Evolutionary conservation across 495 filamentous ascomycete species (phyloP).

Genomic region (Neurospora sp.): DNA sequence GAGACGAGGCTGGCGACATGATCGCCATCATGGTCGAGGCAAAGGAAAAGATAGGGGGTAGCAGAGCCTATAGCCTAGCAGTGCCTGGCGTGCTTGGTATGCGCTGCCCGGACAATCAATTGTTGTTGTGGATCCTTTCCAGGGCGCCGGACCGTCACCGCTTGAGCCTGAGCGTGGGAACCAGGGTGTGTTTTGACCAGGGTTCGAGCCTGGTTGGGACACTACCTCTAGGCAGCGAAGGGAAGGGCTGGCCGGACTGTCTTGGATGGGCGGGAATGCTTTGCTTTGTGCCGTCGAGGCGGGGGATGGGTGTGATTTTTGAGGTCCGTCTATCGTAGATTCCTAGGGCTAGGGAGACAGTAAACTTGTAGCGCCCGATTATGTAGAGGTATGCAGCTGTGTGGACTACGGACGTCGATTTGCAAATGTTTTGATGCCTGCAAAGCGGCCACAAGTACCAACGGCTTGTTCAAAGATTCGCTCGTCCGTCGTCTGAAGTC

Average conservation of each 20-base stretch:
- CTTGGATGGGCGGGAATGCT: neutral
- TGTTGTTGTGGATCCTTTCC: neutral
- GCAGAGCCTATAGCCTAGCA: neutral
- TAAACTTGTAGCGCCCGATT: neutral
- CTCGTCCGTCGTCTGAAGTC: neutral
- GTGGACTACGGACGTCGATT: neutral
- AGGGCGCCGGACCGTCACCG: neutral
- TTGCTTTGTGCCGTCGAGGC: neutral
- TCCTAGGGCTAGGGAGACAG: neutral
- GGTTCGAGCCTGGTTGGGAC: neutral
- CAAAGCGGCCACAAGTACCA: neutral
- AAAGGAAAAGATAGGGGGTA: neutral
- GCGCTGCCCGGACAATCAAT: neutral
- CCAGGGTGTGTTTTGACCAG: neutral
- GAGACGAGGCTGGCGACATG: slow-evolving; percentile 48
- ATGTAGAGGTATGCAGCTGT: neutral
- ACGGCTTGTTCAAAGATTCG: neutral
- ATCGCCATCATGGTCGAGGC: slow-evolving; percentile 39
- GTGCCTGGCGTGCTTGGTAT: neutral
- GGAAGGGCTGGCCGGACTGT: neutral
- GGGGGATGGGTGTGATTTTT: neutral
- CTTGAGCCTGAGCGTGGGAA: neutral
- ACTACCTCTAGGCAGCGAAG: neutral
- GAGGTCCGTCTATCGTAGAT: neutral
- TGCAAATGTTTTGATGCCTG: neutral